These are phyloP conservation scores for Candida mesenterica DNA, from an alignment of 1,139 yeast genomes.

Conservation along the genomic window DNA sequence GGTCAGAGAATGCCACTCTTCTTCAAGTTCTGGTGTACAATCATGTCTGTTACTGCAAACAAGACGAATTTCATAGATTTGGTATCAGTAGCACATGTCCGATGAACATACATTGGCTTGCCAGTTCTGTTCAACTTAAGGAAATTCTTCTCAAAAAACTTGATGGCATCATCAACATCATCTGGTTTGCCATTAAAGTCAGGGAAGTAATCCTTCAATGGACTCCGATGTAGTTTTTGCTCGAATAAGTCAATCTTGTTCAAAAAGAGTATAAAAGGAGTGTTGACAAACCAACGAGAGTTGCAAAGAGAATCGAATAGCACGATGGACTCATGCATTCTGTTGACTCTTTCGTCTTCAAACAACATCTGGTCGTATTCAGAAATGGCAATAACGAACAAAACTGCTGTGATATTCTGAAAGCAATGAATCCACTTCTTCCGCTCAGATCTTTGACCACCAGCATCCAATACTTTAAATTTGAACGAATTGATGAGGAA, in stretches of 20 bases:
- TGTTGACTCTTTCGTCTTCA: slow-evolving; percentile 85
- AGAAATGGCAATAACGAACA: slow-evolving; percentile 88
- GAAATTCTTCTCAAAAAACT: slow-evolving; percentile 66
- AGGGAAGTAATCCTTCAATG: slow-evolving; percentile 68
- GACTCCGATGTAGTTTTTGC: slow-evolving; percentile 62
- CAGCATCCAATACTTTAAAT: slow-evolving; percentile 88
- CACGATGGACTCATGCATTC: slow-evolving; percentile 88
- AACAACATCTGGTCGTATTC: slow-evolving; percentile 91
- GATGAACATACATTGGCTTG: slow-evolving; percentile 82
- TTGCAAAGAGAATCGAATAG: slow-evolving; percentile 83
- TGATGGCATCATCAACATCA: slow-evolving; percentile 63
- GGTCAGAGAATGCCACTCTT: slow-evolving; percentile 78
- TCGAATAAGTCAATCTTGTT: slow-evolving; percentile 85
- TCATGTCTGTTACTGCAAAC: slow-evolving; percentile 89
- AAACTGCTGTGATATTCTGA: slow-evolving; percentile 83
- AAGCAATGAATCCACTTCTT: slow-evolving; percentile 96
- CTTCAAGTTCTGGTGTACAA: slow-evolving; percentile 77
- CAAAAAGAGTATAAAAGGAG: slow-evolving; percentile 85
- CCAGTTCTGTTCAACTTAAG: slow-evolving; percentile 59
- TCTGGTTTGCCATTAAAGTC: slow-evolving; percentile 63
- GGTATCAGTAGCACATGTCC: slow-evolving; percentile 96
- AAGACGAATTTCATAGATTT: slow-evolving; percentile 83
- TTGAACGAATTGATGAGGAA: slow-evolving; percentile 67
- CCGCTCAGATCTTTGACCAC: slow-evolving; percentile 94
- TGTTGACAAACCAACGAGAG: slow-evolving; percentile 78